phyloP scores from a whole-genome alignment of 768 basidiomycete species.

The Glaciozyma antarctica region DNA sequence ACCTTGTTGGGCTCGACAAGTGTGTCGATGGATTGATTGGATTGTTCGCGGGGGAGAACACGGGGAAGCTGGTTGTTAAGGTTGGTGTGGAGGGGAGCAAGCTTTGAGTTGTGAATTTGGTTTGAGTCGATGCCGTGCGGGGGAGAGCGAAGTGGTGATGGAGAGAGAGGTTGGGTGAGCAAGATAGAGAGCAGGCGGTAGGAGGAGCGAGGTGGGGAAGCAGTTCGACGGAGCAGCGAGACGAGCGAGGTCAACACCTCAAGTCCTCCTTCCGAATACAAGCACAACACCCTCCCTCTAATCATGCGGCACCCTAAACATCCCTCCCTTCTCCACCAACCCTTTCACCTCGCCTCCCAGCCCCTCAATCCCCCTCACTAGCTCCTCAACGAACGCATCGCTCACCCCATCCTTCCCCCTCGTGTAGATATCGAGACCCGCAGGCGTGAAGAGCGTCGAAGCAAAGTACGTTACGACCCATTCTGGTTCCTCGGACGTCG shows the following conservation, averaged over 20 bases:
- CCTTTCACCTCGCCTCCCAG: conserved; percentile 33
- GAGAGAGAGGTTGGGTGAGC: too few species aligned
- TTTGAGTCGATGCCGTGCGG: too few species aligned
- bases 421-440: conserved; percentile 44
- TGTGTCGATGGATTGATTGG: conserved; percentile 52
- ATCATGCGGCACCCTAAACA: conserved; percentile 16
- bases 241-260: too few species aligned
- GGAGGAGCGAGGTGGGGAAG: too few species aligned
- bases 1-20: conserved; percentile 53
- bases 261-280: too few species aligned
- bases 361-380: conserved; percentile 20
- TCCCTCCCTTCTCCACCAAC: conserved; percentile 22
- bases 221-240: too few species aligned
- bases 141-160: too few species aligned
- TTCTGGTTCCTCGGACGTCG: neutral
- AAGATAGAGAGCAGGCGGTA: too few species aligned
- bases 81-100: conserved; percentile 1
- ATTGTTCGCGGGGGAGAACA: conserved; percentile 66
- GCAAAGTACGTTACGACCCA: conserved; percentile 43
- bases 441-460: conserved; percentile 45
- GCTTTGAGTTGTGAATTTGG: neutral
- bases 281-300: neutral
- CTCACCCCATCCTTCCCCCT: conserved; percentile 23
- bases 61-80: conserved; percentile 56
- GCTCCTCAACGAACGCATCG: conserved; percentile 15